Base-by-base conservation (phyloP, 129 eudicot species). In the Centella asiatica region DNA sequence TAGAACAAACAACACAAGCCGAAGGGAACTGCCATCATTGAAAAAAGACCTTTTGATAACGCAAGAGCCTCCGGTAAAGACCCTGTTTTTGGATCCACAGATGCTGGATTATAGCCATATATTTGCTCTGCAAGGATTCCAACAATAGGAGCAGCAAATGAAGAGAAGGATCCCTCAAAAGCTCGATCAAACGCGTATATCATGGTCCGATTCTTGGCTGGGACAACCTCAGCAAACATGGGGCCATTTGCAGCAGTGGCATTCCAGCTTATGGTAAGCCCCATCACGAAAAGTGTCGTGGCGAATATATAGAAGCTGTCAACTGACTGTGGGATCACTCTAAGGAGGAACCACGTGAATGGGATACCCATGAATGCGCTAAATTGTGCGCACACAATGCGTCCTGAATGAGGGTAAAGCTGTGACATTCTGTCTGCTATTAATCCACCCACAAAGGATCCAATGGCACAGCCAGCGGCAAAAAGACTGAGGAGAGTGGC, bases 181-280 rank as follows among this genome's bases (percentile, higher is more conserved):
- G 98, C 98, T 0, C 98, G 94, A 36, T 92, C 98, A 57, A 87
- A 92, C 13, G 98, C 95, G 44, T 92, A 92, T 24, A 92, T 87
- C 98, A 92, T 92, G 61, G 98, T 92, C 50, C 95, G 74, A 69
- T 92, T 94, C 64, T 76, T 84, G 70, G 95, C 66, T 8, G 98
- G 98, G 66, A 87, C 95, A 61, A 92, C 98, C 81, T 92, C 98
- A 10, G 98, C 95, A 29, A 92, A 92, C 90, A 92, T 87, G 3
- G 98, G 98, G 13, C 80, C 95, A 50, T 92, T 92, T 22, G 80
- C 80, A 4, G 98, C 98, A 5, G 94, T 79, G 11, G 78, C 98
- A 48, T 80, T 77, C 98, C 98, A 92, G 79, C 98, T 92, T 70
- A 92, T 87, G 32, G 82, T 84, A 9, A 87, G 77, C 37, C 98